Base-by-base conservation (phyloP, 352 stramenopile species). In the Phytopythium vexans region DNA sequence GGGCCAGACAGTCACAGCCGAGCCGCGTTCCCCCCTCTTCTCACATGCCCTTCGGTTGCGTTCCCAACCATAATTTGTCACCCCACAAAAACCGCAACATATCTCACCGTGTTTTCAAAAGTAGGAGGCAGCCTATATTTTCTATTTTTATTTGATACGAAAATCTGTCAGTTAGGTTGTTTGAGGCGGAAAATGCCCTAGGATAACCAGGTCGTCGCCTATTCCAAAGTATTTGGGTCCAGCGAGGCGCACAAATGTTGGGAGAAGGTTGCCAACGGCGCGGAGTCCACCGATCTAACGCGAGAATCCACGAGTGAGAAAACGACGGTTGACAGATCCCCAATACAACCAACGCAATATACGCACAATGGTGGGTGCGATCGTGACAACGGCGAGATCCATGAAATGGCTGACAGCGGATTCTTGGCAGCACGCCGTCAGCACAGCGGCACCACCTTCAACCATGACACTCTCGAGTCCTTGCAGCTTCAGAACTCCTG, bases 351-450 rank as follows among this genome's bases (percentile, higher is more conserved):
- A 16, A 12, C 14, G 31, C 31, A 39, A 42, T 44, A 15, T 0
- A 75, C 76, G 54, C 76, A 96, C 82, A 54, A 94, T 93, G 9
- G 68, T 82, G 3, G 86, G 86, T 3, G 86, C 82, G 31, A 96
- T 68, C 8, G 86, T 96, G 52, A 96, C 61, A 32, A 96, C 52
- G 8, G 83, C 75, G 33, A 76, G 70, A 49, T 89, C 68, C 31
- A 96, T 66, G 16, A 92, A 62, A n/a, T 75, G 70, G 8, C 40
- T 12, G 9, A 52, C 47, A 7, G 64, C 59, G 15, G 61, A 64
- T 56, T 76, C 67, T 35, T 62, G 59, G 14, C 93, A 54, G 46
- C 81, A 89, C n/a, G 77, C 66, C n/a, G 79, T 78, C 31, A 96
- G 72, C 44, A 96, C 85, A 3, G 73, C 58, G 1, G 84, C 74